A percentile compares a stretch with the other conserved stretches of the same genome.
Conservation (phyloP, 495 filamentous ascomycete species). For the Copromyces sp. region DNA sequence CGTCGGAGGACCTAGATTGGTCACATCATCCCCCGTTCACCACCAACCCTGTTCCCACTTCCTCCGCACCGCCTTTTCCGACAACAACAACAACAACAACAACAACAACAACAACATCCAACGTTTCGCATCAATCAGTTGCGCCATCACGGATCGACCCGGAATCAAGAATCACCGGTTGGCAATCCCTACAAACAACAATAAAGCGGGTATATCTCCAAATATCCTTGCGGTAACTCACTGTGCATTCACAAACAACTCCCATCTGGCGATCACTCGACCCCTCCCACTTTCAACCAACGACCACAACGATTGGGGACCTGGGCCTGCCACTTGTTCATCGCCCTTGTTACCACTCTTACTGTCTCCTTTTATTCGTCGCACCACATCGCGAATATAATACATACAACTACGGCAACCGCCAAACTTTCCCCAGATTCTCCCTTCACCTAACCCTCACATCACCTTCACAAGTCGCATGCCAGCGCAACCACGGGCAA, state of each 20-base stretch:
- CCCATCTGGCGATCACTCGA: not conserved
- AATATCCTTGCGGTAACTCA: not conserved
- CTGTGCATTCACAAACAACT: not conserved
- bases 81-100: not conserved
- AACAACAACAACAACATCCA: not conserved
- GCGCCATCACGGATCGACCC: not conserved
- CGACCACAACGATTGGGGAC: not conserved
- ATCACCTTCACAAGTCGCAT: not conserved
- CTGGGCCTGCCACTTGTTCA: not conserved
- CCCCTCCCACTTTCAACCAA: not conserved
- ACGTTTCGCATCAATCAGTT: not conserved
- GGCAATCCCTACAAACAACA: not conserved
- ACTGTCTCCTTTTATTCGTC: not conserved
- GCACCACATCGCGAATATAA: not conserved
- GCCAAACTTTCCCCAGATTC: not conserved
- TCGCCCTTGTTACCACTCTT: not conserved
- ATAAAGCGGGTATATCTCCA: not conserved
- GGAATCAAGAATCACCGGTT: not conserved
- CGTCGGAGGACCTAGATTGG: not conserved
- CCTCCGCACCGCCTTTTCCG: not conserved
- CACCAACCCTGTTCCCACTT: not conserved
- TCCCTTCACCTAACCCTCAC: not conserved
- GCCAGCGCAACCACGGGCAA: constrained; percentile 12
- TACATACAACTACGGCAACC: not conserved
- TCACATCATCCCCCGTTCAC: not conserved